Base-by-base conservation (phyloP, 257 asterid genomes). In the Pogostemon cablin region DNA sequence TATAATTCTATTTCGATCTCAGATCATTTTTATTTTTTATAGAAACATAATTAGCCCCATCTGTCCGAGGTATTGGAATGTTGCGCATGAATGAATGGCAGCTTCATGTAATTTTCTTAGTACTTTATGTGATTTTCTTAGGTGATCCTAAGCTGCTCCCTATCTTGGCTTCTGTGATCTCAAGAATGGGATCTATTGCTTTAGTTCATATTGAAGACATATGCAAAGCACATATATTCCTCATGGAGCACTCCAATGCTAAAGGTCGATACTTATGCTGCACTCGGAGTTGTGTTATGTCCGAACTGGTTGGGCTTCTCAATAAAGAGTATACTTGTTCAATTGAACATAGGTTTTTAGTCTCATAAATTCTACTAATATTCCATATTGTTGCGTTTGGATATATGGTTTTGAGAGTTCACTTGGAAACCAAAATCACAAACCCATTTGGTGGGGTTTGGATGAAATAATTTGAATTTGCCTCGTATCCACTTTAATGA, bases 101-200 rank as follows among this genome's bases (percentile, higher is more conserved):
- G 38, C 35, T n/a, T 15, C 8, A 40, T 12, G 67, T 9, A 62
- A 60, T 7, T 62, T 7, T 42, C 32, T 20, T 53, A 32, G 43
- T 59, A 35, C 39, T 37, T 25, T 5, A 40, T 20, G 41, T 74
- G 52, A 40, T 35, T 44, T 11, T 3, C 43, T 65, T 42, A 90
- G 98, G 90, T 64, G 90, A 93, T 62, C 77, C 81, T 37, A 76
- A 66, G 74, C 7, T 83, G 73, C 78, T 79, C 62, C 80, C 88
- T 2, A 83, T 93, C 61, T 68, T 93, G 10, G 47, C 52, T 9
- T 81, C 88, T 6, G 95, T 93, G 70, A 90, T 81, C 78, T 59
- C 89, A 35, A 80, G 97, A 82, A 93, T 90, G 98, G 97, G 96
- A 80, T 90, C 97, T 0, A 81, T 90, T 39, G 92, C 93, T 9